These are phyloP conservation scores for Aspergillus nidulans DNA, from an alignment of 495 filamentous ascomycete species.

Conservation along the genomic window DNA sequence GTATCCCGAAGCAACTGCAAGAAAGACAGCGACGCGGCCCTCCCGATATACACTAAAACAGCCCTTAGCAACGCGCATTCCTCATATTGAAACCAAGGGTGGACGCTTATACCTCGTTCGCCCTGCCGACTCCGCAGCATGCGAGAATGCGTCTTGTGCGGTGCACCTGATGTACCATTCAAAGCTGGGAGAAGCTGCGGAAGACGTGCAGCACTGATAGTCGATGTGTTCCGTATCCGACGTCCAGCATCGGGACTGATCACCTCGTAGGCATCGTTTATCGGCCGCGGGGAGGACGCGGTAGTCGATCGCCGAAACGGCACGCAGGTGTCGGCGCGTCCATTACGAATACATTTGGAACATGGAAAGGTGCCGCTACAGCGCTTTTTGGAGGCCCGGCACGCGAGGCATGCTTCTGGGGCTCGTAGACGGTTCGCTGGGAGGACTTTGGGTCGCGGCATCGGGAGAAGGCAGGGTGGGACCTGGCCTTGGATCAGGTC, in stretches of 20 bases:
- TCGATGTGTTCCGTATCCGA: neutral
- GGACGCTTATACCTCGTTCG: slow-evolving; percentile 26
- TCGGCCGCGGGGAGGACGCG: neutral
- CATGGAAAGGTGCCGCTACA: slow-evolving; percentile 41
- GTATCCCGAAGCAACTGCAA: slow-evolving; percentile 39
- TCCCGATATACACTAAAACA: slow-evolving; percentile 34
- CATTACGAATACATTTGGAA: slow-evolving; percentile 31
- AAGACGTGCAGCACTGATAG: neutral
- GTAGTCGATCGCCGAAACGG: slow-evolving; percentile 15
- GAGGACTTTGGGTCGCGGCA: slow-evolving; percentile 37
- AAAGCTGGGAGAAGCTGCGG: neutral
- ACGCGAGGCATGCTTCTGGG: slow-evolving; percentile 33
- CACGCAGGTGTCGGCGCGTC: slow-evolving; percentile 28
- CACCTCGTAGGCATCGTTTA: neutral
- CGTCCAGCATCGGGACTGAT: neutral
- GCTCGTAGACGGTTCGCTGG: slow-evolving; percentile 35
- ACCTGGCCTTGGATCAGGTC: neutral
- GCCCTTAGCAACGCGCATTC: neutral
- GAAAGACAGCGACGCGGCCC: slow-evolving; percentile 39
- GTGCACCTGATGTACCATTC: slow-evolving; percentile 28
- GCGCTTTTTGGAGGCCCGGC: slow-evolving; percentile 36
- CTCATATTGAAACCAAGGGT: neutral
- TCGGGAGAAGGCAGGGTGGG: slow-evolving; percentile 11
- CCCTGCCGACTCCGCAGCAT: slow-evolving; percentile 37
- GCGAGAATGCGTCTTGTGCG: slow-evolving; percentile 34